A percentile compares a stretch with the other conserved stretches of the same genome.
Evolutionary conservation across 2,329 filamentous ascomycete genomes (phyloP).

Genomic region (Xylaria digitata): DNA sequence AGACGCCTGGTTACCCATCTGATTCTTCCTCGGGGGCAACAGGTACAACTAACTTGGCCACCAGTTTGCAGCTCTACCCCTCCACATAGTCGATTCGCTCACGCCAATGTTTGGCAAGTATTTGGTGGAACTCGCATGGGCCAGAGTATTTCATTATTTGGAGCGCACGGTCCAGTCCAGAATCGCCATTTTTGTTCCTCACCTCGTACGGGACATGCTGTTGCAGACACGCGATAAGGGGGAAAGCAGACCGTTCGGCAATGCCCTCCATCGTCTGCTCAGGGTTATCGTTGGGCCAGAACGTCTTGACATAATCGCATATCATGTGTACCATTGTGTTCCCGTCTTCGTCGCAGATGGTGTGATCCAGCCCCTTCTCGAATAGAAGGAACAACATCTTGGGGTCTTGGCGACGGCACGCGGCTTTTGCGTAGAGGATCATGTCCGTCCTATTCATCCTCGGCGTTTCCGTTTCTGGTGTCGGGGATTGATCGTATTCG

Average conservation of each 20-base stretch:
- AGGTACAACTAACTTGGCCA: background rate
- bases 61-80: background rate
- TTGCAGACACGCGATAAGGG: constrained; percentile 27
- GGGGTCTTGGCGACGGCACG: constrained; percentile 36
- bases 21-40: background rate
- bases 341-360: constrained; percentile 34
- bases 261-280: constrained; percentile 26
- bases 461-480: background rate
- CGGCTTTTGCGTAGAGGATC: constrained; percentile 36
- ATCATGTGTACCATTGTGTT: constrained; percentile 40
- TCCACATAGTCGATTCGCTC: constrained; percentile 10
- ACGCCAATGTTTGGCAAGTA: constrained; percentile 28
- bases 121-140: constrained; percentile 29
- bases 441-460: background rate
- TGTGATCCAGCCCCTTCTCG: constrained; percentile 15
- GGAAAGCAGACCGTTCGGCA: constrained; percentile 27
- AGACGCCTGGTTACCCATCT: too few species aligned
- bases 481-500: background rate
- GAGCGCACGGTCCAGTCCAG: constrained; percentile 31
- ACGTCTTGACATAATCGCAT: constrained; percentile 35
- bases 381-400: constrained; percentile 30
- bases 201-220: constrained; percentile 9
- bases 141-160: constrained; percentile 34
- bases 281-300: constrained; percentile 20
- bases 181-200: constrained; percentile 35